Evolutionary conservation across 257 asterid genomes (phyloP), one percentile per base, ranked within the genome.

Genomic region (Primulina huaijiensis): DNA sequence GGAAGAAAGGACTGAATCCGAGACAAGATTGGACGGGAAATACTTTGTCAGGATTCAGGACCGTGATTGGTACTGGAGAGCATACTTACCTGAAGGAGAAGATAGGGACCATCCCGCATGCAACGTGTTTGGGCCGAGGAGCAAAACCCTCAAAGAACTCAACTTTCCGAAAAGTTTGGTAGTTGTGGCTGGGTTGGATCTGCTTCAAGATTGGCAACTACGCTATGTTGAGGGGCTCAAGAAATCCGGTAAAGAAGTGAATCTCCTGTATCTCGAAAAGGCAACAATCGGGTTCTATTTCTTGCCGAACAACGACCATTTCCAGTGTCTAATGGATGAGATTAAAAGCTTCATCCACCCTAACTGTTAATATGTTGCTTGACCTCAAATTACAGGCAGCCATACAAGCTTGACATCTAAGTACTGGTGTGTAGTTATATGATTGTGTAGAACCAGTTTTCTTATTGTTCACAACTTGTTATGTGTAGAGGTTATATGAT

Each of bases 21-120:
- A 82, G 64, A 74, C 55, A 59, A 67, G 38, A 68, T 65, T 82
- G 38, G 84, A 82, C 27, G 80, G 84, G 59, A 82, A 74, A 57
- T 82, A 79, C 72, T 82, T 82, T 31, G 86, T 79, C 11, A 79
- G 68, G 29, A 12, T 82, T 33, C 84, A 80, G 68, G 87, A 82
- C 34, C 69, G 87, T 72, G 87, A 82, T 62, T 82, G 87, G 84
- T 79, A 82, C 20, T 82, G 86, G 86, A 71, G 84, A 38, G 86
- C 86, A 0, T 82, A 74, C 64, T 43, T 79, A 20, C 87, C 82
- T 0, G 76, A 82, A 65, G 84, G 87, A 14, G 87, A 82, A 63
- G 84, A 79, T 46, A 68, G 87, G 40, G 82, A 82, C 31, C 84
- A 82, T 61, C 84, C 84, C 4, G 82, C 87, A 6, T 82, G 84